Evolutionary conservation across 192 early-diverging fungal genomes (phyloP).

Genomic region (Glomus cerebriforme): DNA sequence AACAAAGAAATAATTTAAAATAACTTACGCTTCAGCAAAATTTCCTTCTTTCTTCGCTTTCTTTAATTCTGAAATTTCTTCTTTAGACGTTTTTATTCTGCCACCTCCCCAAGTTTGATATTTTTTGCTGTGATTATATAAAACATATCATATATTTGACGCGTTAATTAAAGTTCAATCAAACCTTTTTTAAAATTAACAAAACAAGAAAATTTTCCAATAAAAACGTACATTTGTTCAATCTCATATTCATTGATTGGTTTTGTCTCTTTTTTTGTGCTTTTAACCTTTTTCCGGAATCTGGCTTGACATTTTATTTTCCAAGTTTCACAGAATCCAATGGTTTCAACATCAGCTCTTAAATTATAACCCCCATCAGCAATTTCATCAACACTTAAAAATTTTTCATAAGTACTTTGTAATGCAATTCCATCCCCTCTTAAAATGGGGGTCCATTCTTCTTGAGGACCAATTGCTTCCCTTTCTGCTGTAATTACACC

Average conservation of each 20-base stretch:
- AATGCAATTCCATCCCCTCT: conserved; percentile 59
- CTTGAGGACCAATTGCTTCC: conserved; percentile 78
- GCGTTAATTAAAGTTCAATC: neutral
- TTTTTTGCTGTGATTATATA: conserved; percentile 54
- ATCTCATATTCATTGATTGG: conserved; percentile 60
- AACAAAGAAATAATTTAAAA: neutral
- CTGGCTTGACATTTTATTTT: conserved; percentile 70
- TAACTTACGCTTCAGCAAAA: conserved; percentile 61
- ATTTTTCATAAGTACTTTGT: conserved; percentile 66
- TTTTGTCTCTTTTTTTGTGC: conserved; percentile 48
- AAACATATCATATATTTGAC: conserved; percentile 4
- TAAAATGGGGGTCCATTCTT: conserved; percentile 74
- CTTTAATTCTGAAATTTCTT: conserved; percentile 56
- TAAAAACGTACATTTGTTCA: conserved; percentile 66
- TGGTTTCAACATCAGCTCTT: conserved; percentile 68
- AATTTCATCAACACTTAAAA: conserved; percentile 63
- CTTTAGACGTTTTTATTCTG: conserved; percentile 53
- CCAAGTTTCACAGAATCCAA: conserved; percentile 76
- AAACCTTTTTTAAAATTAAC: neutral
- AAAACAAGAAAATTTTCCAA: neutral
- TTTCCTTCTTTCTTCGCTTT: conserved; percentile 72
- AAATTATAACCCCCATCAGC: conserved; percentile 54
- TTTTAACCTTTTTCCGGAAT: conserved; percentile 60
- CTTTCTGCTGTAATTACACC: conserved; percentile 69
- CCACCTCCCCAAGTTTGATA: conserved; percentile 77